Base-by-base conservation (phyloP, 352 stramenopile species). In the Pythium insidiosum region DNA sequence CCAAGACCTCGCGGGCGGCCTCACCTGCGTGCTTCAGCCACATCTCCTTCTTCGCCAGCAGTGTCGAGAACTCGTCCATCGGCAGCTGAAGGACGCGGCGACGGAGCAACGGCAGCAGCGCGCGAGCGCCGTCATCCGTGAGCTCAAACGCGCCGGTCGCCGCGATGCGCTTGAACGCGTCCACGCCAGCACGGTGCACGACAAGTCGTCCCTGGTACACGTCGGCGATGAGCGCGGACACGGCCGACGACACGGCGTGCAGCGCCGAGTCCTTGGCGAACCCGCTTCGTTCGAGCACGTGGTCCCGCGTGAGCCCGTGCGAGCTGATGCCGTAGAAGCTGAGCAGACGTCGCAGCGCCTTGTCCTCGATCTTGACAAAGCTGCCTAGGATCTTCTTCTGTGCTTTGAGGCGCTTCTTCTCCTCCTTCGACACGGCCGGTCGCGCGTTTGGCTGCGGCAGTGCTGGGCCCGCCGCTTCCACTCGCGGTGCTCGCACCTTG, bases 21-120 rank as follows among this genome's bases (percentile, higher is more conserved):
- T 83, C 63, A 10, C 70, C 76, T n/a, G 73, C 68, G 55, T 88
- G 68, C 57, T 84, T 81, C 28, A 90, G 48, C 78, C 78, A 90
- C 61, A 76, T 76, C 46, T 90, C 73, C 21, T 75, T 79, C 30
- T 66, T 74, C 31, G 63, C 26, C 44, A 90, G 58, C 21, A 90
- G 67, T 9, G 58, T 52, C 18, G 66, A 61, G 31, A 90, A 90
- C 53, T 88, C 72, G 33, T 65, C 63, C 57, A 83, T 73, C 6
- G 73, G 66, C 12, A 88, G 56, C 42, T 61, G 48, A 23, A 62
- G 43, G 33, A 88, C 66, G 29, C 70, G 68, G 11, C 54, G 58
- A 15, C 43, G 55, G 34, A 84, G 61, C 23, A 78, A 53, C 12
- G 70, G 65, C 31, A 88, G 47, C 47, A 90, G 48, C 2, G 60